Percentiles rank a stretch among this genome's conserved stretches.
Evolutionary conservation across 1,284 basidiomycete genomes (phyloP).

Genomic region (Cryptococcus deneoformans): DNA sequence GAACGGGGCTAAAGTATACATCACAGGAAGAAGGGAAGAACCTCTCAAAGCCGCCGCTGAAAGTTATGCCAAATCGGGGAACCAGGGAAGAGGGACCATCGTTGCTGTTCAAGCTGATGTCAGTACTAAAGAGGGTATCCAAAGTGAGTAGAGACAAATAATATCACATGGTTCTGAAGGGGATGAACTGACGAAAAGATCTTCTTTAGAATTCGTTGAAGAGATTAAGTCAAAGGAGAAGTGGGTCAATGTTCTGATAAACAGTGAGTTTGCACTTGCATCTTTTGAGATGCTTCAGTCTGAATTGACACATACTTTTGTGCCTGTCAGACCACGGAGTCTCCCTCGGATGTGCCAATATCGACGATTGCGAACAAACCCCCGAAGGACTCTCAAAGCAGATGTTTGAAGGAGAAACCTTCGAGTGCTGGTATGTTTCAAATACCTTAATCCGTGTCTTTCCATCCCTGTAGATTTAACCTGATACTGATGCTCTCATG

Average conservation of each 20-base stretch:
- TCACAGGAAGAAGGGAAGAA: constrained; percentile 42
- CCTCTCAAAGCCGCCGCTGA: constrained; percentile 35
- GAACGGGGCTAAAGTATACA: constrained; percentile 46
- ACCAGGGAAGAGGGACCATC: constrained; percentile 27
- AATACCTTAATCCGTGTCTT: too few relatives aligned
- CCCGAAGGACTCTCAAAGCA: constrained; percentile 39
- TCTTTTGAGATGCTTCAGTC: background rate
- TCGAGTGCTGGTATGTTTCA: constrained; percentile 36
- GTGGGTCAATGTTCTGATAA: constrained; percentile 37
- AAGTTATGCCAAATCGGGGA: constrained; percentile 12
- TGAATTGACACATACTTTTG: background rate
- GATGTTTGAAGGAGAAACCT: constrained; percentile 45
- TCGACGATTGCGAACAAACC: constrained; percentile 37
- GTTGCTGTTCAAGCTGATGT: constrained; percentile 42
- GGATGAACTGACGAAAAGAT: background rate
- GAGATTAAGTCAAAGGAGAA: constrained; percentile 33
- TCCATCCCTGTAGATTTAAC: background rate
- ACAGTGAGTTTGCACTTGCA: constrained; percentile 24
- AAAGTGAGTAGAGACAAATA: constrained; percentile 21
- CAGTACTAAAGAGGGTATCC: constrained; percentile 42
- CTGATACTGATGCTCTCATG: too few relatives aligned
- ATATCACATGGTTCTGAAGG: background rate
- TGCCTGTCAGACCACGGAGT: constrained; percentile 40
- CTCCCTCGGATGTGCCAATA: constrained; percentile 28
- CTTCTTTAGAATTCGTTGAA: constrained; percentile 26